A percentile compares a stretch with the other conserved stretches of the same genome.
Evolutionary conservation across 768 basidiomycete species (phyloP).

Genomic region (Xerocomellus chrysenteron): DNA sequence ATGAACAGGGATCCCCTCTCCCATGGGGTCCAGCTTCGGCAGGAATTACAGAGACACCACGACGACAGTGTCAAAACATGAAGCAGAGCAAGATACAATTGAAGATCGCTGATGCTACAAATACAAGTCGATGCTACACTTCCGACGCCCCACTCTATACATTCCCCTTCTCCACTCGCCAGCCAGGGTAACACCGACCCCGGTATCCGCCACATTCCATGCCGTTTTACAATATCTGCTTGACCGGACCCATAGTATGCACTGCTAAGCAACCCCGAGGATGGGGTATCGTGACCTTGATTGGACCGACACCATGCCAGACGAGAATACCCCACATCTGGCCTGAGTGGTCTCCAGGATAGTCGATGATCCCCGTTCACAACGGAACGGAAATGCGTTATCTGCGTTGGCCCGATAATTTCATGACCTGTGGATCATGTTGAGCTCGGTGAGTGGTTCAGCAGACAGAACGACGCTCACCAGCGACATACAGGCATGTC

Average conservation of each 20-base stretch:
- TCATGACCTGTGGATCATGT: slow-evolving; percentile 59
- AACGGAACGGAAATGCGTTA: slow-evolving; percentile 66
- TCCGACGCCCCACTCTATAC: background rate
- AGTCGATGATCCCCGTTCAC: slow-evolving; percentile 61
- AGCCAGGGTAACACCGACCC: background rate
- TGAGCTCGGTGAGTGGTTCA: background rate
- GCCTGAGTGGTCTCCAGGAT: slow-evolving; percentile 28
- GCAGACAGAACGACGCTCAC: slow-evolving; percentile 15
- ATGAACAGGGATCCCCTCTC: background rate
- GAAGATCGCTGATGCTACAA: background rate
- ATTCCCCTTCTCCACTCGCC: background rate
- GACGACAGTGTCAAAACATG: background rate
- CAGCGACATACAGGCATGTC: slow-evolving; percentile 33
- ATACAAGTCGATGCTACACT: background rate
- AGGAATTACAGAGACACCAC: background rate
- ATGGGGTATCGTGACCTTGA: background rate
- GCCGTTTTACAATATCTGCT: background rate
- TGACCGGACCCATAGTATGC: background rate
- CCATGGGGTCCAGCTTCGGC: too few species aligned
- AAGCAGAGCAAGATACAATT: background rate
- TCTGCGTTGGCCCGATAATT: slow-evolving; percentile 82
- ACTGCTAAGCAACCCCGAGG: background rate
- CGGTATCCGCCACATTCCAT: background rate
- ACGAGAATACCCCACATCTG: background rate
- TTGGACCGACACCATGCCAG: background rate